phyloP scores from a whole-genome alignment of 2,329 filamentous ascomycete genomes.

The Hymenoscyphus infarciens region DNA sequence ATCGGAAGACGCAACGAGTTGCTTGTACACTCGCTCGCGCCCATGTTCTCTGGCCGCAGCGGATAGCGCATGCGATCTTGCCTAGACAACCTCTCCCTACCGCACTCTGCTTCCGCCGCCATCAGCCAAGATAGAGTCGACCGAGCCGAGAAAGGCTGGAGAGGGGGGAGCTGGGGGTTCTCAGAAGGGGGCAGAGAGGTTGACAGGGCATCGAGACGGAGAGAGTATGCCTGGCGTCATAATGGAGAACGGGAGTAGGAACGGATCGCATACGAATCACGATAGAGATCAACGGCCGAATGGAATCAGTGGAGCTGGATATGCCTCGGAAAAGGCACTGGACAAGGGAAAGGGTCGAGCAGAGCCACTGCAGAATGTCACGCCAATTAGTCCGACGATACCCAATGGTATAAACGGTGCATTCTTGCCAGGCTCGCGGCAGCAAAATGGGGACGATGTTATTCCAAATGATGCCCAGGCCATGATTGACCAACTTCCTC shows the following conservation, averaged over 20 bases:
- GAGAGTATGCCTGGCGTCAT: conserved; percentile 51
- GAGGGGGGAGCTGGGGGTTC: conserved; percentile 30
- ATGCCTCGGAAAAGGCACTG: conserved; percentile 38
- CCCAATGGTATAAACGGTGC: conserved; percentile 31
- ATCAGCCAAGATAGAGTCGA: conserved; percentile 37
- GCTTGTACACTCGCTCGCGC: conserved; percentile 25
- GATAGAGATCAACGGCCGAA: conserved; percentile 48
- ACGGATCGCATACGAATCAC: conserved; percentile 53
- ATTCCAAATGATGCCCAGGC: conserved; percentile 31
- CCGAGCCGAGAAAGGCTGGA: conserved; percentile 26
- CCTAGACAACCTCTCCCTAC: conserved; percentile 21
- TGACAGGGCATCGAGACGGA: conserved; percentile 22
- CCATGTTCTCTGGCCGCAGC: conserved; percentile 26
- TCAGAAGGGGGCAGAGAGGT: conserved; percentile 28
- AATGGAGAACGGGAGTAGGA: conserved; percentile 54
- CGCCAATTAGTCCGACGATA: conserved; percentile 29
- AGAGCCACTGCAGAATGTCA: conserved; percentile 31
- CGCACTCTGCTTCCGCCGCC: conserved; percentile 14
- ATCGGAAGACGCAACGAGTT: conserved; percentile 4
- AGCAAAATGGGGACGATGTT: conserved; percentile 20
- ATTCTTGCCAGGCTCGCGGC: conserved; percentile 22
- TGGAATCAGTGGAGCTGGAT: conserved; percentile 41
- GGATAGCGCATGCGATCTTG: conserved; percentile 33
- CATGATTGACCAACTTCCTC: conserved; percentile 56
- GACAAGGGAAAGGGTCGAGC: conserved; percentile 30